These are phyloP conservation scores for Phytopythium delawarense DNA, from an alignment of 352 stramenopile species.

Conservation along the genomic window DNA sequence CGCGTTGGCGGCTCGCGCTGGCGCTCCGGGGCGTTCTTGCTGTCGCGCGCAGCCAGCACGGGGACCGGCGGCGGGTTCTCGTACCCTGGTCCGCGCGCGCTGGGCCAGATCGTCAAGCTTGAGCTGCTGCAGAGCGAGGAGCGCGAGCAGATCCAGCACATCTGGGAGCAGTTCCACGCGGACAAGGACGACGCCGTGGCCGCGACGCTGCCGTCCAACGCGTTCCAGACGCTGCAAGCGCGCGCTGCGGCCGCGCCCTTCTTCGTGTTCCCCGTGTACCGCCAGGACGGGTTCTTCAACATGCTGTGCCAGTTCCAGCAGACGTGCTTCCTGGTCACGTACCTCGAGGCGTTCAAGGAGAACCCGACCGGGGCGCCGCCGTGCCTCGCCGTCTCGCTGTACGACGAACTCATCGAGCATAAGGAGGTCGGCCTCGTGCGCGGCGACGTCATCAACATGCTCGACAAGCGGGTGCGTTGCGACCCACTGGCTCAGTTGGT, in stretches of 20 bases:
- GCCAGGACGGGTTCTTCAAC: conserved; percentile 84
- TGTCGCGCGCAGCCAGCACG: conserved; percentile 10
- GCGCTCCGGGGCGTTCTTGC: neutral
- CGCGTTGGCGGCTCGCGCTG: neutral
- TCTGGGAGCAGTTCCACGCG: conserved; percentile 80
- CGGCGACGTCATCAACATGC: conserved; percentile 82
- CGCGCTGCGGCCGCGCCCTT: conserved; percentile 56
- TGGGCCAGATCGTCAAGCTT: conserved; percentile 84
- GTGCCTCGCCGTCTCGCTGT: conserved; percentile 79
- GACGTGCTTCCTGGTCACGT: conserved; percentile 85
- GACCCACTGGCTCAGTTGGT: neutral
- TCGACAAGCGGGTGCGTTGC: conserved; percentile 61
- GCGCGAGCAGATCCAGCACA: conserved; percentile 45
- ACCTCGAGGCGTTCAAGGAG: conserved; percentile 85
- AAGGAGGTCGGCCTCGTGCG: conserved; percentile 75
- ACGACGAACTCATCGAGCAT: conserved; percentile 62
- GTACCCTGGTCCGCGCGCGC: conserved; percentile 68
- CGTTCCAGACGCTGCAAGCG: conserved; percentile 42
- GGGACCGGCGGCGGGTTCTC: conserved; percentile 54
- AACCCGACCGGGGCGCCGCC: conserved; percentile 70
- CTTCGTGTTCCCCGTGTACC: conserved; percentile 84
- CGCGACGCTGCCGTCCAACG: conserved; percentile 28
- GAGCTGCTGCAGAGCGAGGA: conserved; percentile 74
- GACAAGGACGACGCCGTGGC: conserved; percentile 72
- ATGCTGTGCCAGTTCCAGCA: conserved; percentile 89